Evolutionary conservation across 345 rosid species (phyloP), one percentile per base, ranked within the genome.

Genomic region (Eucalyptus erythrocorys): DNA sequence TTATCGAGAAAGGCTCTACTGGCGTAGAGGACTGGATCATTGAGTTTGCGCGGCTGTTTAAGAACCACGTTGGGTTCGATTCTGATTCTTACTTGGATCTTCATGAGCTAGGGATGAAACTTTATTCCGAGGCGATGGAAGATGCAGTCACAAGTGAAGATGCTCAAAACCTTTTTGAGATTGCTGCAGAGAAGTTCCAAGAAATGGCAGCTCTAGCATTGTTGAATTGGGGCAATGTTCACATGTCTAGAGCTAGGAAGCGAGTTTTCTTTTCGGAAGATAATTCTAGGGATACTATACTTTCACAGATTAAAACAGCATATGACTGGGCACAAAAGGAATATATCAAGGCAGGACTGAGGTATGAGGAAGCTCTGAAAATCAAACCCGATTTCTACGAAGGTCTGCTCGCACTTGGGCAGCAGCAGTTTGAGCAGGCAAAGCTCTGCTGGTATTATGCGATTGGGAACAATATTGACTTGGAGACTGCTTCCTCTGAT

Each of bases 211-310:
- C 99, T 86, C 88, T 98, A 86, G 99, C 99, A 84, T 90, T 96
- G 92, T 95, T 98, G 89, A 98, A 97, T 61, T 98, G 99, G 99
- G 99, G 99, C 71, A 98, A 96, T 90, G 95, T 98, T 88, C 99
- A 98, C 93, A 90, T 96, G 96, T 97, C 99, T 30, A 95, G 88
- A 89, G 97, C 99, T 45, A 97, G 99, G 90, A 98, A 95, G 89
- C 94, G 92, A 86, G 93, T 95, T 42, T 90, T 90, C 91, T 89
- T 94, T 42, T 91, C 99, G 3, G 99, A 97, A 88, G 97, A 97
- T 88, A 92, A 90, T 85, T 93, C 96, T 16, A 93, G 87, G 89
- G 99, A 96, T 88, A 90, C 94, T 85, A 61, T 96, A 16, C 88
- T 98, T 50, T 93, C 89, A 81, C 93, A 89, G 87, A 92, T 94